phyloP scores from a whole-genome alignment of 257 asterid species.

The Jacaranda copaia region DNA sequence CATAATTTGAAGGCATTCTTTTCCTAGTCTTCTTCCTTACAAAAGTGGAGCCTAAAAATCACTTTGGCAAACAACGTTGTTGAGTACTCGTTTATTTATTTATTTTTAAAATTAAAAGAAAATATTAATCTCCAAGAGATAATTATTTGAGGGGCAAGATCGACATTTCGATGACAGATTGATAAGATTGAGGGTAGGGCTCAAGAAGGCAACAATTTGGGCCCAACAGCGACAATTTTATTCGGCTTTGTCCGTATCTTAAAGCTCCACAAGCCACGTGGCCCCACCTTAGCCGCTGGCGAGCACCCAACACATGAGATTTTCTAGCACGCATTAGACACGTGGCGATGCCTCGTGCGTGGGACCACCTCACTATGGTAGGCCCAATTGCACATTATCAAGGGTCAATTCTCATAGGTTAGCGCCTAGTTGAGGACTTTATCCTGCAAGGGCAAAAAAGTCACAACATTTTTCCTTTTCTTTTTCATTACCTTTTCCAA shows the following conservation, averaged over 20 bases:
- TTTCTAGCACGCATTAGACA: neutral
- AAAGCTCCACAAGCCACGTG: slow-evolving; percentile 26
- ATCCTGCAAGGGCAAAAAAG: neutral
- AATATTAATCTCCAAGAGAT: neutral
- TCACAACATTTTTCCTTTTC: neutral
- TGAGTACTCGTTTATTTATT: neutral
- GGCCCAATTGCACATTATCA: slow-evolving; percentile 16
- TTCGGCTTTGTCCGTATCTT: neutral
- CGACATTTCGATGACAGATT: neutral
- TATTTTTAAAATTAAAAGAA: too few species aligned
- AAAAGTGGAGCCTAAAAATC: too few species aligned
- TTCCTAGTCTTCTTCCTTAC: too few species aligned
- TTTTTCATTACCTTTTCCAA: neutral
- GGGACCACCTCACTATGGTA: slow-evolving; percentile 29
- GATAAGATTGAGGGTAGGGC: slow-evolving; percentile 2
- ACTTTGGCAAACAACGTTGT: neutral
- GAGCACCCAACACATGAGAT: neutral
- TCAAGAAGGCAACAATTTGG: neutral
- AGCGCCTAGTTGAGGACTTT: neutral
- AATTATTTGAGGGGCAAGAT: neutral
- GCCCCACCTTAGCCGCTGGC: slow-evolving; percentile 20
- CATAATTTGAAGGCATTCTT: too few species aligned
- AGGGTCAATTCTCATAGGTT: slow-evolving; percentile 15
- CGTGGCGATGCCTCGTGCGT: slow-evolving; percentile 1
- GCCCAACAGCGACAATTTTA: neutral